Percentiles rank a stretch among this genome's conserved stretches.
These are phyloP conservation scores for Colletotrichum filicis DNA, from an alignment of 2,329 filamentous ascomycete species.

Conservation along the genomic window DNA sequence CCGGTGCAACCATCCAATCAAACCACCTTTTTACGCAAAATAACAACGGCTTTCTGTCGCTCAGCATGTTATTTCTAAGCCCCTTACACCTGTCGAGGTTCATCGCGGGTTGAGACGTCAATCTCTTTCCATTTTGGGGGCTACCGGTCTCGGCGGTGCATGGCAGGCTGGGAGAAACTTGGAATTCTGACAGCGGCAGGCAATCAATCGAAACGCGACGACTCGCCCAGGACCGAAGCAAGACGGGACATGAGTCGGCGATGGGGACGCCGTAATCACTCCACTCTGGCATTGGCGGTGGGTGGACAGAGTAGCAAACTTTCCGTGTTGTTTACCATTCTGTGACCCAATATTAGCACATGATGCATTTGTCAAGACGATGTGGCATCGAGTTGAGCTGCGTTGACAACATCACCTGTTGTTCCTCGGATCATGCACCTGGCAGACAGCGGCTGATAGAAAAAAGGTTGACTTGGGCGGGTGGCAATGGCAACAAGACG, in stretches of 20 bases:
- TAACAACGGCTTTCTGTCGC: not conserved
- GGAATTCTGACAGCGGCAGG: slow-evolving; percentile 15
- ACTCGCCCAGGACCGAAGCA: slow-evolving; percentile 12
- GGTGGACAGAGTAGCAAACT: not conserved
- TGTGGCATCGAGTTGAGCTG: not conserved
- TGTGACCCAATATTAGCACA: not conserved
- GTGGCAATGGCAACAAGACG: not conserved
- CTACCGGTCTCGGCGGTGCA: slow-evolving; percentile 20
- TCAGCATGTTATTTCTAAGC: not conserved
- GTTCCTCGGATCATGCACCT: not conserved
- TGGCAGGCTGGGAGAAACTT: slow-evolving; percentile 22
- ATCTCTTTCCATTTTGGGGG: slow-evolving; percentile 26
- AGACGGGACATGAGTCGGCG: slow-evolving; percentile 21
- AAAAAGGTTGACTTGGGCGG: slow-evolving; percentile 3
- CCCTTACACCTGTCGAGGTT: slow-evolving; percentile 12
- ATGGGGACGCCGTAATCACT: slow-evolving; percentile 10
- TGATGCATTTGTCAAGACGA: not conserved
- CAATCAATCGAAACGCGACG: slow-evolving; percentile 23
- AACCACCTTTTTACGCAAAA: not conserved
- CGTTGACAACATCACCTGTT: not conserved
- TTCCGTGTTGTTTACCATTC: not conserved
- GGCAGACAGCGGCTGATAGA: not conserved
- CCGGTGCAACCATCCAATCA: not conserved
- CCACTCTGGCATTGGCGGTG: not conserved
- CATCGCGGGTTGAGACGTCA: not conserved